These are phyloP conservation scores for Chrysoporthe puriensis DNA, from an alignment of 2,329 filamentous ascomycete species.

Conservation along the genomic window DNA sequence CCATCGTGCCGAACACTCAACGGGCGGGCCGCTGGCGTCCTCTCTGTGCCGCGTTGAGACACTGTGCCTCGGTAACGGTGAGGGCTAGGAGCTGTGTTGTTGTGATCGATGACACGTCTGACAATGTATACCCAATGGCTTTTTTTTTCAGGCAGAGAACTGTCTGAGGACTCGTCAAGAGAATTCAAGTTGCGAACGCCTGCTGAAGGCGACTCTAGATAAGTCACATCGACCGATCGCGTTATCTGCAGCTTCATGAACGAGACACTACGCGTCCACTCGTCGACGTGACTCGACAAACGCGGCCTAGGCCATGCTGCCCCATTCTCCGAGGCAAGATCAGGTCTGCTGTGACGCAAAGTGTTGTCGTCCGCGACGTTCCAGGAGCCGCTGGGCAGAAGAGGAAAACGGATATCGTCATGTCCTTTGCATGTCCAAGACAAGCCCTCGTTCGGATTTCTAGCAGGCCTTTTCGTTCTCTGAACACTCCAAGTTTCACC, in stretches of 20 bases:
- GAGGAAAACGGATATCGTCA: neutral
- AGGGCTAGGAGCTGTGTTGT: too few relatives aligned
- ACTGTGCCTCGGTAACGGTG: neutral
- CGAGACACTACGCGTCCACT: neutral
- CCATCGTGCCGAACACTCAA: neutral
- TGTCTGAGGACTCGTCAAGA: neutral
- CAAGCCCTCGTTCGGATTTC: neutral
- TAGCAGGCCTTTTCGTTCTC: neutral
- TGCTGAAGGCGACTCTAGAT: neutral
- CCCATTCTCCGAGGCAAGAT: neutral
- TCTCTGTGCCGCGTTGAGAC: neutral
- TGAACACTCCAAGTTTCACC: neutral
- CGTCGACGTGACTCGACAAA: neutral
- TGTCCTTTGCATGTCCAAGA: neutral
- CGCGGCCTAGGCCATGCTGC: neutral
- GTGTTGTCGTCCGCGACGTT: too few relatives aligned
- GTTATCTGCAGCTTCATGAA: neutral
- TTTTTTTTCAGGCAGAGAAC: neutral
- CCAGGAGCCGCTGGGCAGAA: too few relatives aligned
- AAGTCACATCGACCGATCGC: neutral
- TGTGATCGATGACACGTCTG: too few relatives aligned
- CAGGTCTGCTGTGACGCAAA: too few relatives aligned
- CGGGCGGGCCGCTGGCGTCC: neutral
- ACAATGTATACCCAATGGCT: neutral
- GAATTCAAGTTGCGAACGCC: too few relatives aligned